A percentile compares a stretch with the other conserved stretches of the same genome.
phyloP scores from a whole-genome alignment of 495 filamentous ascomycete genomes.

The Sabuloglossum arenarium region DNA sequence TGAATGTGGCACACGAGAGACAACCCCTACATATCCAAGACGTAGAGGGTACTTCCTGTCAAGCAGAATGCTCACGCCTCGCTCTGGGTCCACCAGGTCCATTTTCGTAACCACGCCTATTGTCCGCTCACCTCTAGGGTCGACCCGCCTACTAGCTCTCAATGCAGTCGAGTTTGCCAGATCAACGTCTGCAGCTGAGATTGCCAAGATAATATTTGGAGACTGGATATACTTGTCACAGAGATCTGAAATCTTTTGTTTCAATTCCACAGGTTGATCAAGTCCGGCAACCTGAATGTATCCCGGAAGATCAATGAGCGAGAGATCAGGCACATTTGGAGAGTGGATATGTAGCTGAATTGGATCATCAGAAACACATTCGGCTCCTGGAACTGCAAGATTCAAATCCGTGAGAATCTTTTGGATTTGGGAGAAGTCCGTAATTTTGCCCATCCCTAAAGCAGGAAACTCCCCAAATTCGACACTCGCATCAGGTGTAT shows the following conservation, averaged over 20 bases:
- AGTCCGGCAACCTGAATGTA: conserved; percentile 90
- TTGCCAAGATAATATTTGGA: conserved; percentile 90
- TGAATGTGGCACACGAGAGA: conserved; percentile 54
- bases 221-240: conserved; percentile 97
- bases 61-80: conserved; percentile 54
- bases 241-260: conserved; percentile 86
- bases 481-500: conserved; percentile 71
- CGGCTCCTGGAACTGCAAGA: conserved; percentile 65
- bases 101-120: conserved; percentile 99
- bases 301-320: conserved; percentile 86
- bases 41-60: conserved; percentile 89
- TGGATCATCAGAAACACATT: conserved; percentile 90
- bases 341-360: conserved; percentile 93
- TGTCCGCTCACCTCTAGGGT: conserved; percentile 85
- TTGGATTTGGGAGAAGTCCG: conserved; percentile 84
- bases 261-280: conserved; percentile 79
- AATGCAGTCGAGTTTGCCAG: conserved; percentile 90
- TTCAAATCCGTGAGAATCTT: conserved; percentile 90
- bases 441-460: conserved; percentile 72
- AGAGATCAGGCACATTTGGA: conserved; percentile 86
- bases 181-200: conserved; percentile 94
- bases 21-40: conserved; percentile 92
- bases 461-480: conserved; percentile 97
- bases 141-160: conserved; percentile 73
- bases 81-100: conserved; percentile 77